A percentile compares a stretch with the other conserved stretches of the same genome.
phyloP scores from a whole-genome alignment of 345 rosid species.

The Xanthoceras sorbifolium region DNA sequence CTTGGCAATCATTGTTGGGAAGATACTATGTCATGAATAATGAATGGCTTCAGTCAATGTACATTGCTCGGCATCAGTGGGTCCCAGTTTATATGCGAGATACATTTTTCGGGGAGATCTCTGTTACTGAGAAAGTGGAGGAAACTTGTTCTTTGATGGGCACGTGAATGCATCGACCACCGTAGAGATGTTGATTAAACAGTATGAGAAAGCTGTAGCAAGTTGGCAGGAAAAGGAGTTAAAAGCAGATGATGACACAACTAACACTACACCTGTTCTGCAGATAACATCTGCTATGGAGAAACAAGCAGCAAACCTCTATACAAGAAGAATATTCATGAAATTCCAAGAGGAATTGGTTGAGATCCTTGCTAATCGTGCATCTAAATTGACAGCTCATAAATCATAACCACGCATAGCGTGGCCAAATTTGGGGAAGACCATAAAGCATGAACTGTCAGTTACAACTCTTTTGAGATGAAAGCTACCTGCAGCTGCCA shows the following conservation, averaged over 20 bases:
- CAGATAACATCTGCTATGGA: slow-evolving; percentile 85
- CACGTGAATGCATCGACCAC: slow-evolving; percentile 63
- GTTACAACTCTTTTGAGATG: slow-evolving; percentile 59
- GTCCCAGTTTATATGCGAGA: slow-evolving; percentile 64
- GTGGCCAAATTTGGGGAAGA: slow-evolving; percentile 75
- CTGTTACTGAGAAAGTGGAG: slow-evolving; percentile 36
- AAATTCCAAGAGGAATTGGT: slow-evolving; percentile 83
- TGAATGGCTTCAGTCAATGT: slow-evolving; percentile 68
- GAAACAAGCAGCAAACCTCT: slow-evolving; percentile 71
- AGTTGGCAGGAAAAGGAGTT: slow-evolving; percentile 73
- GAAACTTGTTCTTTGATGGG: slow-evolving; percentile 59
- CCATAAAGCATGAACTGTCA: slow-evolving; percentile 57
- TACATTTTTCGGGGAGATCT: slow-evolving; percentile 64
- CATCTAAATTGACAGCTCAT: slow-evolving; percentile 61
- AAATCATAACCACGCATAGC: slow-evolving; percentile 48
- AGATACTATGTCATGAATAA: slow-evolving; percentile 56
- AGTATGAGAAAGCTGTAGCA: slow-evolving; percentile 67
- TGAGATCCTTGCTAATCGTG: slow-evolving; percentile 71
- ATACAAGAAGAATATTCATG: slow-evolving; percentile 60
- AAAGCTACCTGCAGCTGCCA: slow-evolving; percentile 83
- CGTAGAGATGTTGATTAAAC: slow-evolving; percentile 49
- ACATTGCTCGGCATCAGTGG: slow-evolving; percentile 72
- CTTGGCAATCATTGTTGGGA: slow-evolving; percentile 55
- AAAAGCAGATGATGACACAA: slow-evolving; percentile 72
- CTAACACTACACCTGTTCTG: slow-evolving; percentile 50